These are phyloP conservation scores for Blastobotrys elegans DNA, from an alignment of 1,139 yeast species.

Conservation along the genomic window DNA sequence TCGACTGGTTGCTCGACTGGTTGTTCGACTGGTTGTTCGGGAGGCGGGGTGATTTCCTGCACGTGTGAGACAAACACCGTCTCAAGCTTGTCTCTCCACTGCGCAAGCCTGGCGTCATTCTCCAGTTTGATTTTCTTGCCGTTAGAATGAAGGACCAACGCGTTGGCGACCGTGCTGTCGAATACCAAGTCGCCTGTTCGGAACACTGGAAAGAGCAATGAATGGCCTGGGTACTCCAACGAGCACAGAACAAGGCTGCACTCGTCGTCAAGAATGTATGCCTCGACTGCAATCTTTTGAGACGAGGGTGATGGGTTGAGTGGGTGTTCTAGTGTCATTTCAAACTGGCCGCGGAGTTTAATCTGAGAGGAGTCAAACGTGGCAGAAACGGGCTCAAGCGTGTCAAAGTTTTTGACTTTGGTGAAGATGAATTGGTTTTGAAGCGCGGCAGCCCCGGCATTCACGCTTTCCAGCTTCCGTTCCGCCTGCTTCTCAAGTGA, in stretches of 20 bases:
- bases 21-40: background rate
- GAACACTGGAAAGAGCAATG: slow-evolving; percentile 35
- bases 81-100: background rate
- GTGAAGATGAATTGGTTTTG: slow-evolving; percentile 28
- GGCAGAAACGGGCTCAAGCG: slow-evolving; percentile 28
- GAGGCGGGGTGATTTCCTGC: background rate
- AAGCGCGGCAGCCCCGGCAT: slow-evolving; percentile 11
- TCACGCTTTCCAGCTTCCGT: slow-evolving; percentile 19
- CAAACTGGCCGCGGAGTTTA: slow-evolving; percentile 30
- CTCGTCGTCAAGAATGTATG: slow-evolving; percentile 21
- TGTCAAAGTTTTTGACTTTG: slow-evolving; percentile 30
- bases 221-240: slow-evolving; percentile 34
- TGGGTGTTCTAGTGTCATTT: slow-evolving; percentile 31
- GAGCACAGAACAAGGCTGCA: slow-evolving; percentile 35
- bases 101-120: background rate
- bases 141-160: background rate
- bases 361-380: slow-evolving; percentile 22
- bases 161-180: slow-evolving; percentile 5
- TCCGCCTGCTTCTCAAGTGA: slow-evolving; percentile 22
- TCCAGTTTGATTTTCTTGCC: slow-evolving; percentile 8
- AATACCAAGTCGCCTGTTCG: slow-evolving; percentile 31
- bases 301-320: slow-evolving; percentile 16
- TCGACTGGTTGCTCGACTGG: background rate
- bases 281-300: slow-evolving; percentile 29
- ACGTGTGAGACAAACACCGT: background rate